Base-by-base conservation (phyloP, 306 rosid genomes). In the Ochetophila trinervis region DNA sequence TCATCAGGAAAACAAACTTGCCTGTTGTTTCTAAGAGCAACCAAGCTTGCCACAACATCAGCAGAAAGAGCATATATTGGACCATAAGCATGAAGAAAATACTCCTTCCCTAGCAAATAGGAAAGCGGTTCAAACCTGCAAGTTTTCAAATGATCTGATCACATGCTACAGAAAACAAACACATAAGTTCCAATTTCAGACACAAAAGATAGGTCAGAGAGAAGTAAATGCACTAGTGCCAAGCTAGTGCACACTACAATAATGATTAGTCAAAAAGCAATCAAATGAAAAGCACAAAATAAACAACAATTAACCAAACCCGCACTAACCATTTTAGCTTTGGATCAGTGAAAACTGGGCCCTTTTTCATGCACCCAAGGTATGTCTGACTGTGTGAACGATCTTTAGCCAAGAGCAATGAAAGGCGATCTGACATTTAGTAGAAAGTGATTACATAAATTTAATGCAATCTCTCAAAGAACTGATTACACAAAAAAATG, bases 281-380 rank as follows among this genome's bases (percentile, higher is more conserved):
- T 34, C 17, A 30, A 37, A 62, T 30, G 63, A 60, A 37, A 32
- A 45, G 40, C 62, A 23, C 47, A 62, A 68, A 74, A 62, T 34
- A 58, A 22, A 50, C 59, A 17, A 52, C 11, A 21, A 72, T 30
- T 20, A 69, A 78, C 32, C 32, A 32, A 63, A 63, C 70, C 40
- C 34, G 24, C 73, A 78, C 95, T 68, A 53, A 94, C 99, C 97
- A 94, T 82, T 94, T 94, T 63, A 94, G 87, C 79, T 90, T 94
- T 5, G 99, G 91, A 62, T 88, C 96, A 5, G 96, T 94, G 76
- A 94, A 94, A 47, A 94, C 99, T 12, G 97, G 96, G 44, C 97
- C 99, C 63, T 94, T 94, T 56, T 94, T 94, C 99, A 94, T 88
- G 89, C 99, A 94, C 30, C 99, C 97, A 57, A 94, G 76, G 79